A percentile compares a stretch with the other conserved stretches of the same genome.
Evolutionary conservation across 352 stramenopile genomes (phyloP).

Genomic region (Phytophthora multivora): DNA sequence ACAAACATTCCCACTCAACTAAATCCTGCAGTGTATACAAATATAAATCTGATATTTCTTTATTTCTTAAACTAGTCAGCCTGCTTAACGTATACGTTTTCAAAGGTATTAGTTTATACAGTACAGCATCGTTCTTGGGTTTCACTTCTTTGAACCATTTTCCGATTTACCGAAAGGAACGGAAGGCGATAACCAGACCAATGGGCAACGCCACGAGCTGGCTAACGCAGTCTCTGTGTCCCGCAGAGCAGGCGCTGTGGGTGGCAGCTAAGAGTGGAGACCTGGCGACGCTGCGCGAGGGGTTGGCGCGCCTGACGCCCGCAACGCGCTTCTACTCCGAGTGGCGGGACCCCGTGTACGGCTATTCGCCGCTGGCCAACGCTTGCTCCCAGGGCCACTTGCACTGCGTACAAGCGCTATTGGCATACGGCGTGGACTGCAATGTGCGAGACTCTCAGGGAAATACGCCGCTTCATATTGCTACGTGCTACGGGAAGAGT

Average conservation of each 20-base stretch:
- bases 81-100: no score
- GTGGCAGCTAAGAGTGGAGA: slow-evolving; percentile 78
- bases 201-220: slow-evolving; percentile 81
- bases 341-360: slow-evolving; percentile 66
- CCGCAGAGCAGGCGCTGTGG: slow-evolving; percentile 79
- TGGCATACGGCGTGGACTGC: slow-evolving; percentile 56
- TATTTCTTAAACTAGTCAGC: neutral
- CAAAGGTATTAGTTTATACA: no score
- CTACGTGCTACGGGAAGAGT: slow-evolving; percentile 57
- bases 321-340: slow-evolving; percentile 71
- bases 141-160: slow-evolving; percentile 4
- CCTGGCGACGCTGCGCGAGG: slow-evolving; percentile 47
- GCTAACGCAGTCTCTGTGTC: slow-evolving; percentile 72
- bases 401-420: slow-evolving; percentile 61
- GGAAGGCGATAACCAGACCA: neutral
- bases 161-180: slow-evolving; percentile 12
- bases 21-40: neutral
- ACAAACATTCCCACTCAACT: slow-evolving; percentile 21
- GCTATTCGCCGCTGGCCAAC: slow-evolving; percentile 70
- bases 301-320: slow-evolving; percentile 56
- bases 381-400: slow-evolving; percentile 66
- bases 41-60: neutral
- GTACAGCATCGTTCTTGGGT: neutral
- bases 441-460: slow-evolving; percentile 67
- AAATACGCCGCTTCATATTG: slow-evolving; percentile 72